Percentiles rank a stretch among this genome's conserved stretches.
Evolutionary conservation across 1,139 yeast species (phyloP).

Genomic region (Suhomyces ambrosiae): DNA sequence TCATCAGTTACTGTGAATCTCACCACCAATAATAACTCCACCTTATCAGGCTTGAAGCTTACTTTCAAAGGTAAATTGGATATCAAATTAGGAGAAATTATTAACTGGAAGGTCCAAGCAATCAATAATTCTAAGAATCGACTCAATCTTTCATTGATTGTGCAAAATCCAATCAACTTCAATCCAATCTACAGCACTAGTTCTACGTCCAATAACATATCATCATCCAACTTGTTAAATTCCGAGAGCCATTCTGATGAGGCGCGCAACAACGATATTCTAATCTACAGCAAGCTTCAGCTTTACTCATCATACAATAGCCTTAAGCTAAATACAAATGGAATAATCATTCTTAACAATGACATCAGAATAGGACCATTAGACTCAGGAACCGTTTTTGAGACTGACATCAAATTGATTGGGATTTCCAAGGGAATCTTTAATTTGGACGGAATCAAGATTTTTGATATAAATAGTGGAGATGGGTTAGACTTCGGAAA

Average conservation of each 20-base stretch:
- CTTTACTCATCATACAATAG: constrained; percentile 37
- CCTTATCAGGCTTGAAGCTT: constrained; percentile 53
- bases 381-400: constrained; percentile 64
- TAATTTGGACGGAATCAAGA: constrained; percentile 63
- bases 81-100: constrained; percentile 60
- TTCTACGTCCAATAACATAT: constrained; percentile 16
- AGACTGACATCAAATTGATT: constrained; percentile 59
- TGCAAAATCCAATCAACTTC: constrained; percentile 32
- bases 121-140: constrained; percentile 56
- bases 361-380: constrained; percentile 67
- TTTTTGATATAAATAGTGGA: constrained; percentile 65
- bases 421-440: constrained; percentile 69
- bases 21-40: constrained; percentile 33
- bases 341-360: constrained; percentile 63
- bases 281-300: constrained; percentile 26
- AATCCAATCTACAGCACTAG: constrained; percentile 20
- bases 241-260: constrained; percentile 5
- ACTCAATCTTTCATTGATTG: constrained; percentile 47
- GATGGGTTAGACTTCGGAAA: constrained; percentile 75
- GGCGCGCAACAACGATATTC: constrained; percentile 15
- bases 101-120: constrained; percentile 68
- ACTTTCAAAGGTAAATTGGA: constrained; percentile 66
- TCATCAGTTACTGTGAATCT: constrained; percentile 50
- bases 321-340: constrained; percentile 40
- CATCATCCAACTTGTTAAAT: constrained; percentile 21